Evolutionary conservation across 306 rosid genomes (phyloP).

Genomic region (Gleditsia sinensis): DNA sequence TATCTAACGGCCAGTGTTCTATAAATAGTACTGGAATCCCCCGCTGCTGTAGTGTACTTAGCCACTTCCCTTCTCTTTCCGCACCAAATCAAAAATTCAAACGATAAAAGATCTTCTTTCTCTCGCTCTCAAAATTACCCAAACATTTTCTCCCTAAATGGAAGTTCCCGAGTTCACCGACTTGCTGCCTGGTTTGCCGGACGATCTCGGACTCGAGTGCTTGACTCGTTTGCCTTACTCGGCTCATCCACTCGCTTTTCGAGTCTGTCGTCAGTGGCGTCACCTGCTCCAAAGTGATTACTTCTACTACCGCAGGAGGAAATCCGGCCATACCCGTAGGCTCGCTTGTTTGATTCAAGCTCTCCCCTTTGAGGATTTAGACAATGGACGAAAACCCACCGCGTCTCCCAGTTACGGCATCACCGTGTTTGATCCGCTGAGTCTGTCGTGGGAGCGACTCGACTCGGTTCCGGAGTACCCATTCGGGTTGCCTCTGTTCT

Average conservation of each 20-base stretch:
- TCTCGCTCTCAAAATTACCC: no score
- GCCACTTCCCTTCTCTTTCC: background rate
- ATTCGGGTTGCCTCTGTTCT: constrained; percentile 41
- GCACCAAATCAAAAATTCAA: background rate
- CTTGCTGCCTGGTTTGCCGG: constrained; percentile 45
- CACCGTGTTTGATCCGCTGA: constrained; percentile 39
- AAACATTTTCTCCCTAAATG: background rate
- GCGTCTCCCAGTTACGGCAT: constrained; percentile 31
- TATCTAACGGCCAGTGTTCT: background rate
- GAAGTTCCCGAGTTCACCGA: constrained; percentile 22
- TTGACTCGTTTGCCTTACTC: constrained; percentile 46
- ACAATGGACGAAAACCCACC: background rate
- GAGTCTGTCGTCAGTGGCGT: constrained; percentile 47
- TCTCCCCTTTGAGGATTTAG: background rate
- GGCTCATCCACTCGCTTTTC: constrained; percentile 32
- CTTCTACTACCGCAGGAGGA: constrained; percentile 39
- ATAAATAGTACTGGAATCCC: background rate
- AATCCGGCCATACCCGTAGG: constrained; percentile 32
- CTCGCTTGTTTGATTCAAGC: constrained; percentile 47
- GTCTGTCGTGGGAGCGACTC: constrained; percentile 36
- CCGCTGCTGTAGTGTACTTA: background rate
- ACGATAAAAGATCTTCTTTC: background rate
- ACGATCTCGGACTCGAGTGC: constrained; percentile 48
- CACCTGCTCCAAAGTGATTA: constrained; percentile 35
- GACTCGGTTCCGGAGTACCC: constrained; percentile 41